Percentiles rank a stretch among this genome's conserved stretches.
Evolutionary conservation across 2,329 filamentous ascomycete genomes (phyloP).

Genomic region (Colletotrichum musae): DNA sequence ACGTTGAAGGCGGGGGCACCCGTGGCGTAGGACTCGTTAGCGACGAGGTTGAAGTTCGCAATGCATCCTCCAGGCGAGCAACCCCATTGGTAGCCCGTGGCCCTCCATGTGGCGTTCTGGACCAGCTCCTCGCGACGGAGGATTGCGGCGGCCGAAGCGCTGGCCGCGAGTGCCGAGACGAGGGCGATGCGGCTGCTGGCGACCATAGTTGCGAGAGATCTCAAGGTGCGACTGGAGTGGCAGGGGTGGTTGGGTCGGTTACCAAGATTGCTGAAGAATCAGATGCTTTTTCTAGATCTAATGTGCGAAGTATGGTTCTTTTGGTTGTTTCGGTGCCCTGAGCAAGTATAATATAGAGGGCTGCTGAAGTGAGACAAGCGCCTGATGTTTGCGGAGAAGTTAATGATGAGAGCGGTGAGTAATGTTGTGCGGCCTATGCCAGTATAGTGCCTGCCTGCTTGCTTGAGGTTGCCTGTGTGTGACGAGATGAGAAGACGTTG

Average conservation of each 20-base stretch:
- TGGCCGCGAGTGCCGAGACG: neutral
- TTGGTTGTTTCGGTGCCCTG: no score
- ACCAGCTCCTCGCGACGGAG: neutral
- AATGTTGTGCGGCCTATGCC: no score
- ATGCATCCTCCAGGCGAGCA: conserved; percentile 47
- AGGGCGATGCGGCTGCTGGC: conserved; percentile 2
- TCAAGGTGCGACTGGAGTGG: no score
- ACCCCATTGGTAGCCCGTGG: conserved; percentile 35
- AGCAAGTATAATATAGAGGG: no score
- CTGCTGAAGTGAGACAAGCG: no score
- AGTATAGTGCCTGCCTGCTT: no score
- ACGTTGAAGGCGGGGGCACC: conserved; percentile 47
- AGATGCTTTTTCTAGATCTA: neutral
- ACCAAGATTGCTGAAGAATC: neutral
- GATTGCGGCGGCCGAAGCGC: conserved; percentile 28
- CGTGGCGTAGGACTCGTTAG: conserved; percentile 42
- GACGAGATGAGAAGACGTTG: no score
- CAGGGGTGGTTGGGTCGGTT: no score
- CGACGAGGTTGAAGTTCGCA: conserved; percentile 44
- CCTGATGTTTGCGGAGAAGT: no score
- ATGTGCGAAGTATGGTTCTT: no score
- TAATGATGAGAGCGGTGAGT: no score
- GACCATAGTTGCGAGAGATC: conserved; percentile 4
- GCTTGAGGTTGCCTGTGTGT: no score
- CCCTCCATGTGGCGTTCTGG: conserved; percentile 14